Conservation (phyloP, 1,139 yeast genomes). For the Zygosaccharomyces pseudobailii region DNA sequence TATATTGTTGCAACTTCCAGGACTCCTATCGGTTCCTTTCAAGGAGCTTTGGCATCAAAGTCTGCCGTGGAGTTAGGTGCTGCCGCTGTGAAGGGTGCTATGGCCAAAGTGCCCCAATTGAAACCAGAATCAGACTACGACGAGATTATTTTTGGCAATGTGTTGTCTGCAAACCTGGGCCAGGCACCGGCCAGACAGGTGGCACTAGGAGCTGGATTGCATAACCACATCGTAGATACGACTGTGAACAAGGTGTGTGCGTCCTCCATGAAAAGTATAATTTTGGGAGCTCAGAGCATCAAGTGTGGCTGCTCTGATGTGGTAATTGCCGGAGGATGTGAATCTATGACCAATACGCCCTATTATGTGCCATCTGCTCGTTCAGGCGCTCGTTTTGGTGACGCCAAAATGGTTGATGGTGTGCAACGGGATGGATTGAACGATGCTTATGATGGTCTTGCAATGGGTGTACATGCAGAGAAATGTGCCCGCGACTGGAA, state of each 20-base stretch:
- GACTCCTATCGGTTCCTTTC: constrained; percentile 94
- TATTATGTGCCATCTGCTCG: constrained; percentile 87
- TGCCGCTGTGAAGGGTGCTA: constrained; percentile 84
- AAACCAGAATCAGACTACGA: constrained; percentile 69
- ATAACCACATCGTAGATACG: constrained; percentile 73
- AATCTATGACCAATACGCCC: constrained; percentile 94
- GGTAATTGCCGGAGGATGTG: constrained; percentile 96
- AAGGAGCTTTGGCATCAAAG: constrained; percentile 72
- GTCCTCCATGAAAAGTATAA: constrained; percentile 88
- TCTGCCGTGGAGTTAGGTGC: constrained; percentile 83
- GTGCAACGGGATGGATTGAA: constrained; percentile 84
- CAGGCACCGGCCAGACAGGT: constrained; percentile 99
- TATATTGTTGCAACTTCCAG: constrained; percentile 88
- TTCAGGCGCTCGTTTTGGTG: constrained; percentile 86
- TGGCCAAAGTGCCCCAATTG: constrained; percentile 77
- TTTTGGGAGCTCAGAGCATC: constrained; percentile 86
- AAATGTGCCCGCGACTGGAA: constrained; percentile 78
- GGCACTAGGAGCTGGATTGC: constrained; percentile 82
- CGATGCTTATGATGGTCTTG: constrained; percentile 79
- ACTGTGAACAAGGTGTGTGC: constrained; percentile 97
- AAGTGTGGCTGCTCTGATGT: constrained; percentile 86
- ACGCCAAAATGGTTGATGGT: constrained; percentile 73
- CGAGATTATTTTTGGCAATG: constrained; percentile 91
- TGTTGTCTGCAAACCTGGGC: constrained; percentile 87
- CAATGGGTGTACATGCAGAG: constrained; percentile 97